A percentile compares a stretch with the other conserved stretches of the same genome.
Conservation (phyloP, 208 protist species). For the Trichomonas vaginalis region DNA sequence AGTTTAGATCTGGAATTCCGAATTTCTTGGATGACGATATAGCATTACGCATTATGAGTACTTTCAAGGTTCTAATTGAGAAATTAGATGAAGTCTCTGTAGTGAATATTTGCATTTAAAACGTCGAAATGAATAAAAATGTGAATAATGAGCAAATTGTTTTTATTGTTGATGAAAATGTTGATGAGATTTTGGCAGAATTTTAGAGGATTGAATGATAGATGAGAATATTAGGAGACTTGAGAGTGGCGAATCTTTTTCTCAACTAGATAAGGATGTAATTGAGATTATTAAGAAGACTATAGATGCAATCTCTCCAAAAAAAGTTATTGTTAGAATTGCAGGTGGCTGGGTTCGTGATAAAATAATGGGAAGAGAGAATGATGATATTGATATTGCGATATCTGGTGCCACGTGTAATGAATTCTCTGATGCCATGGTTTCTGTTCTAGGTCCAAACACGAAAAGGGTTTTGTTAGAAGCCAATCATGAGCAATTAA, state of each 20-base stretch:
- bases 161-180: background rate
- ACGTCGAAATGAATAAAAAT: background rate
- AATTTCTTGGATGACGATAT: too few relatives aligned
- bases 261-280: background rate
- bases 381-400: constrained; percentile 91
- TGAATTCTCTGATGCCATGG: background rate
- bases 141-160: background rate
- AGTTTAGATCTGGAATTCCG: too few relatives aligned
- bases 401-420: constrained; percentile 51
- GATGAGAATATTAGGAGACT: background rate
- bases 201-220: background rate
- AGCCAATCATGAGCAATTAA: constrained; percentile 12
- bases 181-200: background rate
- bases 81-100: too few relatives aligned
- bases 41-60: too few relatives aligned
- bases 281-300: background rate
- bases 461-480: background rate
- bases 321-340: constrained; percentile 30
- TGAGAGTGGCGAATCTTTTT: background rate
- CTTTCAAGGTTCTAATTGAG: too few relatives aligned
- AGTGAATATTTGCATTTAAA: too few relatives aligned
- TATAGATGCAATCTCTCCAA: background rate
- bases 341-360: constrained; percentile 92
- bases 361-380: constrained; percentile 53
- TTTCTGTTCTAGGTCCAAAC: background rate